Evolutionary conservation across 352 stramenopile species (phyloP).

Genomic region (Globisporangium spinosum): DNA sequence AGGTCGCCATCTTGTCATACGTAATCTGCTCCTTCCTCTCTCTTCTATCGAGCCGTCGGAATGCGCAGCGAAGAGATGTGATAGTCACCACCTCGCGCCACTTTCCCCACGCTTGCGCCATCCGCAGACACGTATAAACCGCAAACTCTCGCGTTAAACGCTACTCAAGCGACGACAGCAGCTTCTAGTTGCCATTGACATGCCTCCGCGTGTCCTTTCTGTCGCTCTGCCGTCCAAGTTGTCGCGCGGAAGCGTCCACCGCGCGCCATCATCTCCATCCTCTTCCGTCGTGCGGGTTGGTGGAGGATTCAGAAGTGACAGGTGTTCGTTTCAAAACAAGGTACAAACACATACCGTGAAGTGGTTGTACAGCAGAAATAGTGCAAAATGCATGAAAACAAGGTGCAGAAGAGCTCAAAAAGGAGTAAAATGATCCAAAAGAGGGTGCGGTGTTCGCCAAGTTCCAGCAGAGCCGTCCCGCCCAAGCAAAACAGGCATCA

Average conservation of each 20-base stretch:
- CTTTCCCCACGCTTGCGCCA: background rate
- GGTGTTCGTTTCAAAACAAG: constrained; percentile 19
- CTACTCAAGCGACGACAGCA: background rate
- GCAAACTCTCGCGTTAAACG: background rate
- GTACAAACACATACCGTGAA: constrained; percentile 5
- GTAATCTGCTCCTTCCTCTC: background rate
- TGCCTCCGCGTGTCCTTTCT: constrained; percentile 2
- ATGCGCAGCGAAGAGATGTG: background rate
- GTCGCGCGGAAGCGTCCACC: background rate
- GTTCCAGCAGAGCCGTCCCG: background rate
- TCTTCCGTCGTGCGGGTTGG: background rate
- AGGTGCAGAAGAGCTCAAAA: background rate
- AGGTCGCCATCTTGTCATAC: background rate
- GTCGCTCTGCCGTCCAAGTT: constrained; percentile 10
- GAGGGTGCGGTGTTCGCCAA: background rate
- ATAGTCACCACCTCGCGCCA: background rate
- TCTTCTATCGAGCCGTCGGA: background rate
- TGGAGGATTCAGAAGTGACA: constrained; percentile 9
- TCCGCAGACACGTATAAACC: background rate
- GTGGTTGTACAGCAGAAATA: background rate
- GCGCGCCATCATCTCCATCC: background rate
- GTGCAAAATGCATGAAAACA: background rate
- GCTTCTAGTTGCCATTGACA: background rate
- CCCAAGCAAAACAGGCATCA: constrained; percentile 11
- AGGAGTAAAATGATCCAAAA: background rate